Evolutionary conservation across 257 asterid species (phyloP).

Genomic region (Nicotiana attenuata): DNA sequence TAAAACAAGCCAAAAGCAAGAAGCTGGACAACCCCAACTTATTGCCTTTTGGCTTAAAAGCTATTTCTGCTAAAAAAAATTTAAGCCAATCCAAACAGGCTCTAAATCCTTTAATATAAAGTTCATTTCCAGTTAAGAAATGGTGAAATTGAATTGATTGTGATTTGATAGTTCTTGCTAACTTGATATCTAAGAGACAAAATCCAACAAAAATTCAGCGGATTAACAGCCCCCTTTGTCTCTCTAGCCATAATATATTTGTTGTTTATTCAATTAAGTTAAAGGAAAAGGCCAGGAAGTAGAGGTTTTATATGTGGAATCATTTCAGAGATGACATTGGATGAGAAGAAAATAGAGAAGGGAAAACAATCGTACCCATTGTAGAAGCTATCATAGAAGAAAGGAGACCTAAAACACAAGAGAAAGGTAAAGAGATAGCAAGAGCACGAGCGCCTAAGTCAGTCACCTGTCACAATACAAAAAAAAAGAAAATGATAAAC

Average conservation of each 20-base stretch:
- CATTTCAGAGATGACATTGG: not conserved
- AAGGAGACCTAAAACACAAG: conserved; percentile 80
- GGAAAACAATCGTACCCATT: conserved; percentile 53
- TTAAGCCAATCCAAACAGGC: too few species aligned
- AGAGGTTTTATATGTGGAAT: not conserved
- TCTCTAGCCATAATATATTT: not conserved
- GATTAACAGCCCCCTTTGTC: not conserved
- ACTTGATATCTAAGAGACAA: not conserved
- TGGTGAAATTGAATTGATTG: not conserved
- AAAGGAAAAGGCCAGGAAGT: not conserved
- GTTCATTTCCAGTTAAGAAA: not conserved
- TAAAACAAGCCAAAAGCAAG: too few species aligned
- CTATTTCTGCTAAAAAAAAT: too few species aligned
- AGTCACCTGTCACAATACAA: conserved; percentile 48
- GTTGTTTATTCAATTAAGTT: not conserved
- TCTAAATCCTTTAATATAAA: not conserved
- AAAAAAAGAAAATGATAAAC: conserved; percentile 14
- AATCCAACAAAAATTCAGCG: not conserved
- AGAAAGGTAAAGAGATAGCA: conserved; percentile 87
- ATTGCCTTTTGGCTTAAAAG: too few species aligned
- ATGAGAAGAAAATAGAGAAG: not conserved
- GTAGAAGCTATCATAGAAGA: conserved; percentile 95
- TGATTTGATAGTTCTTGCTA: not conserved
- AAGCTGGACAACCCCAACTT: too few species aligned
- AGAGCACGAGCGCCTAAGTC: conserved; percentile 92